These are phyloP conservation scores for Ustilago shanxiensis DNA, from an alignment of 1,284 basidiomycete genomes.

Conservation along the genomic window DNA sequence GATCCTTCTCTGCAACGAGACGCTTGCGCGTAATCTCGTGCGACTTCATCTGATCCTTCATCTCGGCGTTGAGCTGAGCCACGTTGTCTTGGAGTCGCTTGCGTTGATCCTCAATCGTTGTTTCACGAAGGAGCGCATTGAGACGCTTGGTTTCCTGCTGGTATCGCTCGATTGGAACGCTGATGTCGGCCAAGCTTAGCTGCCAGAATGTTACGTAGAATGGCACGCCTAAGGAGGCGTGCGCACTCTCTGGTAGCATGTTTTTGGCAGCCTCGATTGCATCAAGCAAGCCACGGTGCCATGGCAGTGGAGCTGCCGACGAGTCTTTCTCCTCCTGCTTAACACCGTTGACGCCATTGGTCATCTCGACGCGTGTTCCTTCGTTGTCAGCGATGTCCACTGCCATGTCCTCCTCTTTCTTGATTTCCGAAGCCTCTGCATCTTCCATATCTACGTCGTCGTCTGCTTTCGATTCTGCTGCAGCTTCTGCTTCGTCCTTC, in stretches of 20 bases:
- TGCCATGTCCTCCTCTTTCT: slow-evolving; percentile 6
- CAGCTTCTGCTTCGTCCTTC: not conserved
- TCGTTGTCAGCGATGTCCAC: not conserved
- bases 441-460: slow-evolving; percentile 44
- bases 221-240: slow-evolving; percentile 50
- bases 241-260: slow-evolving; percentile 50
- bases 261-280: slow-evolving; percentile 50
- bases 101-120: slow-evolving; percentile 54
- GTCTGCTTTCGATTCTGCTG: slow-evolving; percentile 12
- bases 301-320: slow-evolving; percentile 18
- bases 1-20: slow-evolving; percentile 81
- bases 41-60: slow-evolving; percentile 81
- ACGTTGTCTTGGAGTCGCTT: slow-evolving; percentile 63
- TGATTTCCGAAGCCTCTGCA: slow-evolving; percentile 14
- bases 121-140: slow-evolving; percentile 54
- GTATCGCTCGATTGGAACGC: slow-evolving; percentile 69
- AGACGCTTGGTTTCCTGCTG: slow-evolving; percentile 63
- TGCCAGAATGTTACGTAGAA: slow-evolving; percentile 70
- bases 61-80: slow-evolving; percentile 73
- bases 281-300: slow-evolving; percentile 63
- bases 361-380: not conserved
- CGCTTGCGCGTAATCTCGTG: slow-evolving; percentile 82
- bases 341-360: not conserved
- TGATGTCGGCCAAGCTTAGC: slow-evolving; percentile 63
- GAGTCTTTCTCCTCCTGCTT: slow-evolving; percentile 1